These are phyloP conservation scores for Fraxinus platypoda DNA, from an alignment of 305 asterid genomes.

Conservation along the genomic window DNA sequence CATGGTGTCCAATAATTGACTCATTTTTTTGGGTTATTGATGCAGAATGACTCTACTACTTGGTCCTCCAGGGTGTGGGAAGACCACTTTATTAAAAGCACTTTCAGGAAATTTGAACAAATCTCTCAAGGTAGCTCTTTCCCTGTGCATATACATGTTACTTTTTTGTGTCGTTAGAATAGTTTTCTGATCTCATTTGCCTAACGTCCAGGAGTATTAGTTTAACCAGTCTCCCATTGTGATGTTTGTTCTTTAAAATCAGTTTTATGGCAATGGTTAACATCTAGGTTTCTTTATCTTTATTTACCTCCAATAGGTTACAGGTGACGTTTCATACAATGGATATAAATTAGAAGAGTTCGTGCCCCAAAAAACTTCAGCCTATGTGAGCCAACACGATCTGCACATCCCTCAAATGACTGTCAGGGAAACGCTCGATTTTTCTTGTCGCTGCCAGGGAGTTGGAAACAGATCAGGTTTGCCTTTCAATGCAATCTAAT, in stretches of 20 bases:
- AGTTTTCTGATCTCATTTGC: background rate
- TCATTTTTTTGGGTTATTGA: background rate
- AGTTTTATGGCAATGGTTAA: background rate
- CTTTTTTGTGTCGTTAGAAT: background rate
- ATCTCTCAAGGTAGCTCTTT: constrained; percentile 36
- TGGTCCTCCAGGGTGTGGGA: constrained; percentile 59
- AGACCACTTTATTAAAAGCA: constrained; percentile 45
- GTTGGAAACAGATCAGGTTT: constrained; percentile 42
- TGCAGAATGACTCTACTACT: constrained; percentile 49
- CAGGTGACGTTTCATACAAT: constrained; percentile 41
- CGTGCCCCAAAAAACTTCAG: constrained; percentile 42
- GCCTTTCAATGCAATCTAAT: background rate
- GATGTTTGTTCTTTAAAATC: background rate
- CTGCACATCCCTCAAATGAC: constrained; percentile 50
- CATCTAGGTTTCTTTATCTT: background rate
- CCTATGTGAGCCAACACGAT: constrained; percentile 49
- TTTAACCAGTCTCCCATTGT: background rate
- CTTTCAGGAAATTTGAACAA: constrained; percentile 44
- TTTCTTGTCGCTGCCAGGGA: constrained; percentile 43
- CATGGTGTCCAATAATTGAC: background rate
- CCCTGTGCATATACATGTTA: background rate
- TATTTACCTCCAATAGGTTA: constrained; percentile 27
- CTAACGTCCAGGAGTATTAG: background rate
- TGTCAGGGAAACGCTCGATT: constrained; percentile 45
- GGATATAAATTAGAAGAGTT: constrained; percentile 39